These are phyloP conservation scores for Aschersonia sp. DNA, from an alignment of 2,329 filamentous ascomycete species.

Conservation along the genomic window DNA sequence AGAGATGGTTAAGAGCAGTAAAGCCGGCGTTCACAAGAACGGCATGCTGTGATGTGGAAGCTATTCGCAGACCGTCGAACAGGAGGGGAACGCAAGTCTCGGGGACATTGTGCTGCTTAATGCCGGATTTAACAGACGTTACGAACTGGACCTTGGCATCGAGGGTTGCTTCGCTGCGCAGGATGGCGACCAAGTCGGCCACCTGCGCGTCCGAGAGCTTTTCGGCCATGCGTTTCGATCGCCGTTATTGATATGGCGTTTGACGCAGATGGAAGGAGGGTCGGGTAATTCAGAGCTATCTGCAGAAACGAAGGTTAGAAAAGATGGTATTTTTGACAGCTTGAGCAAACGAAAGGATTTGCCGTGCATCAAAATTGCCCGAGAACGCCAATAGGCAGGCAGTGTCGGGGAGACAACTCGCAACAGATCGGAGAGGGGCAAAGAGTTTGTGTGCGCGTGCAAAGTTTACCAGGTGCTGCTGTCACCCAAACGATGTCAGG, in stretches of 20 bases:
- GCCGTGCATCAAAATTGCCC: too few species aligned
- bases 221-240: slow-evolving; percentile 30
- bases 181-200: slow-evolving; percentile 33
- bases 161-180: slow-evolving; percentile 48
- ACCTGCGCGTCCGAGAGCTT: slow-evolving; percentile 46
- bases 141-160: slow-evolving; percentile 60
- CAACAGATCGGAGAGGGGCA: background rate
- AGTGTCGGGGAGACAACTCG: background rate
- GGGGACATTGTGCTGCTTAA: slow-evolving; percentile 86
- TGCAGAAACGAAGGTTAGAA: background rate
- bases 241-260: slow-evolving; percentile 1
- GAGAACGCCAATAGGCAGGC: too few species aligned
- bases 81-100: slow-evolving; percentile 56
- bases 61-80: slow-evolving; percentile 68
- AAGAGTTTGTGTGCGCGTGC: background rate
- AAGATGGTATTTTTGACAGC: background rate
- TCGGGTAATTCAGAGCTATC: background rate
- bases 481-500: background rate
- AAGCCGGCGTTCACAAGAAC: slow-evolving; percentile 71
- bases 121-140: slow-evolving; percentile 66
- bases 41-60: slow-evolving; percentile 63
- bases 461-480: background rate
- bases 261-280: background rate
- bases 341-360: too few species aligned
- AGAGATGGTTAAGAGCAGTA: slow-evolving; percentile 73